A percentile compares a stretch with the other conserved stretches of the same genome.
These are phyloP conservation scores for Eurotiales sp. DNA, from an alignment of 2,329 filamentous ascomycete species.

Conservation along the genomic window DNA sequence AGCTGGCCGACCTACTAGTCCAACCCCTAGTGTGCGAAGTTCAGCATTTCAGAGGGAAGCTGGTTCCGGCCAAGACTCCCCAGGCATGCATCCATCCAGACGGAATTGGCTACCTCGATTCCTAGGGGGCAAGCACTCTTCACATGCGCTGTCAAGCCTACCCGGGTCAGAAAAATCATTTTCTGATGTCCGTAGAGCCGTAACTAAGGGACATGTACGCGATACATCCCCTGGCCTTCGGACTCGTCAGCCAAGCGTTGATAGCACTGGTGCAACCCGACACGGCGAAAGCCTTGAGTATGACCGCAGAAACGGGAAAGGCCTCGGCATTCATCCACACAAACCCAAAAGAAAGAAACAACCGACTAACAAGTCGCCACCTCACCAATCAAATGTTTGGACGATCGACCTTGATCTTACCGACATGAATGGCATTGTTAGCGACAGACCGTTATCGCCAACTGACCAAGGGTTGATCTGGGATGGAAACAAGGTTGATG, in stretches of 20 bases:
- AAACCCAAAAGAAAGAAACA: conserved; percentile 19
- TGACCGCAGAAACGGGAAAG: conserved; percentile 37
- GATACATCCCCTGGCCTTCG: conserved; percentile 31
- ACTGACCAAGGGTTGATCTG: conserved; percentile 50
- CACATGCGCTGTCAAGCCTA: conserved; percentile 29
- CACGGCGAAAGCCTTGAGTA: conserved; percentile 29
- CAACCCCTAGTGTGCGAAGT: conserved; percentile 72
- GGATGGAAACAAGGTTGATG: conserved; percentile 29
- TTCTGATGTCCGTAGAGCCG: conserved; percentile 25
- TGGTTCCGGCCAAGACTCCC: conserved; percentile 32
- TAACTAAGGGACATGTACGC: conserved; percentile 25
- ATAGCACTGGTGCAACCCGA: conserved; percentile 23
- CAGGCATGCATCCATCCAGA: conserved; percentile 32
- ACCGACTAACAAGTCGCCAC: conserved; percentile 2
- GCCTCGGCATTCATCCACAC: conserved; percentile 27
- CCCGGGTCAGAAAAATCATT: conserved; percentile 26
- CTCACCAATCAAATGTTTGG: conserved; percentile 63
- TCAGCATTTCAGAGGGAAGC: conserved; percentile 48
- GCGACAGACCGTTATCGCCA: conserved; percentile 65
- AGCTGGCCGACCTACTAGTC: conserved; percentile 68
- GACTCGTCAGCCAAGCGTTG: conserved; percentile 34
- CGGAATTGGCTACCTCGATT: conserved; percentile 54
- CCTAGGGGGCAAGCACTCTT: conserved; percentile 46
- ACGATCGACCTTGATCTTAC: conserved; percentile 82
- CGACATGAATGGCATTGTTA: conserved; percentile 88